Conservation (phyloP, 176 grass and related monocot genomes). For the Phyllostachys edulis region DNA sequence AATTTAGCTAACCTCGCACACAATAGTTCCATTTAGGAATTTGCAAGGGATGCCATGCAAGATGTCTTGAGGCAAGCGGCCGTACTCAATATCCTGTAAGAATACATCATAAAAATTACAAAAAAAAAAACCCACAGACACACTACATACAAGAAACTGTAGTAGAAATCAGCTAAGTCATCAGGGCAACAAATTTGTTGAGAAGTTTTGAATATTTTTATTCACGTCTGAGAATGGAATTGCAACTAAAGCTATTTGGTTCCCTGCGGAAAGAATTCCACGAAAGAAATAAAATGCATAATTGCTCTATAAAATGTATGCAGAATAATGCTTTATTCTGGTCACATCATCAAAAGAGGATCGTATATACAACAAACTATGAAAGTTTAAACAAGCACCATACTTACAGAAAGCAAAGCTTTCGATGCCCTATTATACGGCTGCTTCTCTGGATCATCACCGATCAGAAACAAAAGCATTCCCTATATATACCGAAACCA, state of each 20-base stretch:
- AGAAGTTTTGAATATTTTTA: neutral
- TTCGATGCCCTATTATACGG: slow-evolving; percentile 46
- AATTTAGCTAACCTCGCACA: slow-evolving; percentile 53
- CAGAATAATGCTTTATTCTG: neutral
- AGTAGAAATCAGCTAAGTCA: neutral
- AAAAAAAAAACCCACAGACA: neutral
- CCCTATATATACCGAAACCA: slow-evolving; percentile 38
- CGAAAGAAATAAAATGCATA: neutral
- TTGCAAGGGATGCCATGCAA: slow-evolving; percentile 47
- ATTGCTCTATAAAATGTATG: neutral
- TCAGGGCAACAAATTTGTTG: neutral
- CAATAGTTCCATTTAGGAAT: slow-evolving; percentile 47
- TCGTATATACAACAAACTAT: neutral
- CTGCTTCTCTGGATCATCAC: slow-evolving; percentile 39
- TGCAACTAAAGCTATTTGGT: neutral
- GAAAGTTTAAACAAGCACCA: neutral
- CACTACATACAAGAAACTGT: neutral
- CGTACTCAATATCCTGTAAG: slow-evolving; percentile 58
- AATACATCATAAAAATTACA: neutral
- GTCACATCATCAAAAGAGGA: neutral
- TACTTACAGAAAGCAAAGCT: slow-evolving; percentile 49
- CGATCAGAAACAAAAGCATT: slow-evolving; percentile 43
- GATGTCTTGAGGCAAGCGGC: slow-evolving; percentile 50
- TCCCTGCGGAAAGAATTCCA: neutral
- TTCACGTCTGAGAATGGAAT: neutral